These are phyloP conservation scores for Boletus rex-veris DNA, from an alignment of 768 basidiomycete species.

Conservation along the genomic window DNA sequence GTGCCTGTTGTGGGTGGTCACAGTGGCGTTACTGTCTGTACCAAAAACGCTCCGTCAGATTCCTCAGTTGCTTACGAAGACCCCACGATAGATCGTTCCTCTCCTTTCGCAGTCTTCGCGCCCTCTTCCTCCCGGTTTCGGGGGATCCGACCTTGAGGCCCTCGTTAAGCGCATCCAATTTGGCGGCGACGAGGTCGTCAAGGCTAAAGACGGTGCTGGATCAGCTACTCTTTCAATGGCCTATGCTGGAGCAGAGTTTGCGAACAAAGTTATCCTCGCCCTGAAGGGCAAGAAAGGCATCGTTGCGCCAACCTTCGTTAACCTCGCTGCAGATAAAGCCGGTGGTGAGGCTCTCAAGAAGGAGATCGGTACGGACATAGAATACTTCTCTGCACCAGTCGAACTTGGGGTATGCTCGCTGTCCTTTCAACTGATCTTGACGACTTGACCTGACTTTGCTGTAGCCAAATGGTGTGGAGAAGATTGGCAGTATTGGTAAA, in stretches of 20 bases:
- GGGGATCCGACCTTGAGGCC: constrained; percentile 47
- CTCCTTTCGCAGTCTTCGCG: constrained; percentile 88
- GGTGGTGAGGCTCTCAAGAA: constrained; percentile 73
- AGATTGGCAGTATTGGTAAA: constrained; percentile 76
- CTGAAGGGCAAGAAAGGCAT: constrained; percentile 86
- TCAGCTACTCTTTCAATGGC: constrained; percentile 98
- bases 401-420: constrained; percentile 70
- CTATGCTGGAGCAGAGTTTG: constrained; percentile 89
- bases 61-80: constrained; percentile 6
- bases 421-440: not conserved
- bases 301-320: constrained; percentile 79
- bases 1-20: constrained; percentile 96
- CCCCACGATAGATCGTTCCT: constrained; percentile 69
- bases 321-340: constrained; percentile 64
- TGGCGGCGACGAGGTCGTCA: constrained; percentile 97
- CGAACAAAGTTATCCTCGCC: constrained; percentile 77
- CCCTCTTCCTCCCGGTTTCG: constrained; percentile 58
- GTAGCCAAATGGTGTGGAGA: constrained; percentile 78
- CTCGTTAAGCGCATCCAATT: constrained; percentile 88
- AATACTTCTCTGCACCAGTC: constrained; percentile 87
- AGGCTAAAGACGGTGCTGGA: constrained; percentile 90
- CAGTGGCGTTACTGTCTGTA: constrained; percentile 79
- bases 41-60: not conserved
- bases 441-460: constrained; percentile 1
- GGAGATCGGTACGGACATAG: constrained; percentile 72